Conservation (phyloP, 2,329 filamentous ascomycete genomes). For the Ophiostoma populinum region DNA sequence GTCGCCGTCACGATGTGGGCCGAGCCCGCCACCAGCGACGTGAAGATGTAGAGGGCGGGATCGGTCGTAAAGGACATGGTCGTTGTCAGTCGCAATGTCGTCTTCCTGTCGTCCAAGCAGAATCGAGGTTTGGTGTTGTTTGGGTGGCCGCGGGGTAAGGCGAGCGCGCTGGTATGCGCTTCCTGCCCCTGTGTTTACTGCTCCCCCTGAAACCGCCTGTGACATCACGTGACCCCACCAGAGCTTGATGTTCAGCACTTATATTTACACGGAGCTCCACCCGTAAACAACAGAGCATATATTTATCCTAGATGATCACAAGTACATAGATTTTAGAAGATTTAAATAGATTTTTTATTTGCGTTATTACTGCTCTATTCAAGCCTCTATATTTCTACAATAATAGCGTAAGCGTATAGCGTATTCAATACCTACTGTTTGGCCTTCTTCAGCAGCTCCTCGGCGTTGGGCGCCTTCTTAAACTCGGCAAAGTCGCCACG, state of each 20-base stretch:
- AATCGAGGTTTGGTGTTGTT: background rate
- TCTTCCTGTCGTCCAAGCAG: too few relatives aligned
- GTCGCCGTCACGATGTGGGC: constrained; percentile 95
- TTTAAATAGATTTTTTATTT: background rate
- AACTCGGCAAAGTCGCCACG: constrained; percentile 35
- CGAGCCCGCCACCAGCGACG: constrained; percentile 85
- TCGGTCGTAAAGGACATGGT: constrained; percentile 35
- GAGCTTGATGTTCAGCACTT: too few relatives aligned
- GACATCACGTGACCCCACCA: background rate
- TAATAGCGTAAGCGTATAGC: too few relatives aligned
- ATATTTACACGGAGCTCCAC: too few relatives aligned
- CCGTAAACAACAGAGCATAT: background rate
- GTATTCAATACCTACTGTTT: too few relatives aligned
- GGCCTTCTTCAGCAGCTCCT: constrained; percentile 10
- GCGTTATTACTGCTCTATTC: background rate
- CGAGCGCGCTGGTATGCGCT: background rate
- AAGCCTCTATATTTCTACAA: background rate
- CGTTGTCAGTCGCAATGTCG: background rate
- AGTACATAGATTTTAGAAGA: too few relatives aligned
- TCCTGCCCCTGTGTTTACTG: background rate
- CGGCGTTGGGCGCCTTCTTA: constrained; percentile 23
- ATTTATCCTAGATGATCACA: too few relatives aligned
- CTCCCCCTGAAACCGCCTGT: constrained; percentile 1
- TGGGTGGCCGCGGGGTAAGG: constrained; percentile 2
- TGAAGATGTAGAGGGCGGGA: constrained; percentile 79